Base-by-base conservation (phyloP, 495 filamentous ascomycete genomes). In the Hypoxylon lenormandii region DNA sequence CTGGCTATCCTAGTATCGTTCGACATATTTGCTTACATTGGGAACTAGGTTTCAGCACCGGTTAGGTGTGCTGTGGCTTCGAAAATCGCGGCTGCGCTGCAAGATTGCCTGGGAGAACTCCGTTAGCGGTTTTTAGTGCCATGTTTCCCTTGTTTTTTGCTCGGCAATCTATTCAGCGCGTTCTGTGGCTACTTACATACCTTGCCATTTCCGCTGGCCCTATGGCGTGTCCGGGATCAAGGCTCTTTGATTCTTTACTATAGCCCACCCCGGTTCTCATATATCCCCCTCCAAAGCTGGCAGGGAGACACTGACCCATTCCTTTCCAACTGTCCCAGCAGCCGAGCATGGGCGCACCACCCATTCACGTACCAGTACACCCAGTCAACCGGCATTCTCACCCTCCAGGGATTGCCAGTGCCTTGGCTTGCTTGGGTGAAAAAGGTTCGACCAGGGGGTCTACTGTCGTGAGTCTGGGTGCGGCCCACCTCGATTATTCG, bases 151-250 rank as follows among this genome's bases (percentile, higher is more conserved):
- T 62, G 47, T 65, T 62, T 71, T 50, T 48, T 72, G 21, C 66
- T 77, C 75, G 75, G 75, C 75, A 77, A 77, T 77, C 73, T 75
- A 54, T 66, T 59, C 62, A 66, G 57, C 58, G 51, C 53, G 59
- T 69, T 54, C 65, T 65, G 67, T 72, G 73, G 73, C 64, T 73
- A 67, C 67, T 66, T 69, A 64, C 70, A 64, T 8, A 73, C 70
- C 73, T 75, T 73, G 56, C 70, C 65, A 66, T 69, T 64, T 72
- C 69, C 69, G 65, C 72, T 68, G 54, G 76, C 76, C 79, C 77
- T 81, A 79, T 79, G 74, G 78, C 70, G 70, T 77, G 78, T 76
- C 75, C 76, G 72, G 78, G 70, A 73, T 75, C 46, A 70, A 68
- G 77, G 76, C 74, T 77, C 72, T 75, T 77, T 70, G 73, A 66